phyloP scores from a whole-genome alignment of 2,329 filamentous ascomycete genomes.

The Hypoxylon sp. region DNA sequence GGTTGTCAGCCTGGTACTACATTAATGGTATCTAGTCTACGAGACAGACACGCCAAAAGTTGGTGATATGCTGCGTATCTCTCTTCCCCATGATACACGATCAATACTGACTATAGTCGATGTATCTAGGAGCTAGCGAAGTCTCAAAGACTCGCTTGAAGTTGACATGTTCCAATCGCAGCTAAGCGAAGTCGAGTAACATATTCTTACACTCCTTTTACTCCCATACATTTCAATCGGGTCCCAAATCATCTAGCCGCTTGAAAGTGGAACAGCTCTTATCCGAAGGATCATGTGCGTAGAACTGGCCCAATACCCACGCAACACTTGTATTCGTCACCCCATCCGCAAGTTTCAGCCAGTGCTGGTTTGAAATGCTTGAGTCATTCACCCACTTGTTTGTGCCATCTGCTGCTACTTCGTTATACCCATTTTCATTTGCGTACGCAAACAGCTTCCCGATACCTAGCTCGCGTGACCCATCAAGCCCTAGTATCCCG shows the following conservation, averaged over 20 bases:
- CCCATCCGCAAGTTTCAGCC: constrained; percentile 54
- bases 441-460: constrained; percentile 56
- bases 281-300: constrained; percentile 28
- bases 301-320: constrained; percentile 23
- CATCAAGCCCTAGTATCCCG: constrained; percentile 55
- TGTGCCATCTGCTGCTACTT: constrained; percentile 57
- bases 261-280: constrained; percentile 17
- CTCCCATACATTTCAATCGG: not conserved
- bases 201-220: not conserved
- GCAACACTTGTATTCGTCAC: constrained; percentile 39
- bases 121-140: no score
- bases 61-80: no score
- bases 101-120: no score
- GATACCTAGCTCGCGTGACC: constrained; percentile 49
- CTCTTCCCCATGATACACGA: no score
- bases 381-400: constrained; percentile 62
- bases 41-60: no score
- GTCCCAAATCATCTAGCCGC: not conserved
- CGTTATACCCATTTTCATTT: constrained; percentile 59
- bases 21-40: no score
- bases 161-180: not conserved
- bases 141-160: no score
- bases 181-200: not conserved
- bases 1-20: no score
- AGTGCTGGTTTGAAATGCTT: constrained; percentile 57